Evolutionary conservation across 2,329 filamentous ascomycete genomes (phyloP), one percentile per base, ranked within the genome.

Genomic region (Aspergillus sp.): DNA sequence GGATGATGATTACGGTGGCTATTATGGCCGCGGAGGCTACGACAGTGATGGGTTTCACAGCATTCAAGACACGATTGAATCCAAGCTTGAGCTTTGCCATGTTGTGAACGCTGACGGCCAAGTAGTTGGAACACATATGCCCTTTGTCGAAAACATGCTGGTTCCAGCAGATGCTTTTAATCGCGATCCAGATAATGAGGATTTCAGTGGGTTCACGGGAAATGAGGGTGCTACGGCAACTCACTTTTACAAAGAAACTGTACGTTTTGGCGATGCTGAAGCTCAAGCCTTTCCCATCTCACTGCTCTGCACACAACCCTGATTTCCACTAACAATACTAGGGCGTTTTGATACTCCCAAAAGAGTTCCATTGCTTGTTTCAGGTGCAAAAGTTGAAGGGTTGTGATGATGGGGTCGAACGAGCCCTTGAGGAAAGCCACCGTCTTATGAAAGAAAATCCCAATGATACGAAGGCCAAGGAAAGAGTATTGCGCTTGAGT

Each of bases 171-270:
- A 24, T 54, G 29, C 31, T 46, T 58, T 49, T 16, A 10, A 54
- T 3, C 56, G 45, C 10, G 31, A 46, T 20, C 56, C 56, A 1
- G 56, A 58, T 51, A 12, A 49, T 3, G 51, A 58, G 36, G 22
- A 45, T 2, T 58, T 54, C 20, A 0, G 22, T 32, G 56, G 51
- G 10, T 58, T 39, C 42, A 58, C 56, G n/a, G 56, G 56, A 4
- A 58, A 58, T 50, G 51, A 58, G 24, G 56, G 56, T 2, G 56
- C 56, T 14, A n/a, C 45, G 7, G 6, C 56, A 16, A 58, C 56
- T 6, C 51, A 58, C 52, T 58, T 49, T 58, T 58, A 58, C 45
- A 39, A 36, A 14, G 2, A 54, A 22, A 50, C 56, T 29, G 54
- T 49, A 55, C 49, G 54, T 29, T 50, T 16, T 3, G 2, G 4